phyloP scores from a whole-genome alignment of 345 rosid species.

The Theobroma cacao region DNA sequence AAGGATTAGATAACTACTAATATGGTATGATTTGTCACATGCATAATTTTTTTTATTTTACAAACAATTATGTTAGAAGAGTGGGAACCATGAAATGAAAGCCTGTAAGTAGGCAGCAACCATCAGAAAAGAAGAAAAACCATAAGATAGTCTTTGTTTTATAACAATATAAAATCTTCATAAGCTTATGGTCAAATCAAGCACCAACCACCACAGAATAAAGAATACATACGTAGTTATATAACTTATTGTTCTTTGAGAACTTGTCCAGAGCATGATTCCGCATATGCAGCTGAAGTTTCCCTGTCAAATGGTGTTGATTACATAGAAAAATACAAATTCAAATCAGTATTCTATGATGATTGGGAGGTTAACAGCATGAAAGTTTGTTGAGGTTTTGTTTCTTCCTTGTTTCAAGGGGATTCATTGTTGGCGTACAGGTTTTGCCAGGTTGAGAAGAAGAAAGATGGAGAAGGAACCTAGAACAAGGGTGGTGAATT shows the following conservation, averaged over 20 bases:
- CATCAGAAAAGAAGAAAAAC: not conserved
- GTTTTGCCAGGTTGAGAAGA: not conserved
- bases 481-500: not conserved
- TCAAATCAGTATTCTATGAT: not conserved
- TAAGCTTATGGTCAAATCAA: not conserved
- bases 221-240: not conserved
- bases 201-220: not conserved
- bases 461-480: conserved; percentile 16
- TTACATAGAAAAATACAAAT: not conserved
- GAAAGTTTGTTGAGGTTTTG: not conserved
- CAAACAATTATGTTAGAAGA: not conserved
- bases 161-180: not conserved
- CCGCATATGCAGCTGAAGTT: not conserved
- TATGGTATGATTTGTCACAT: not conserved
- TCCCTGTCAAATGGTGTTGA: not conserved
- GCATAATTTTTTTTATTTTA: not conserved
- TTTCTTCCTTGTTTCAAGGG: not conserved
- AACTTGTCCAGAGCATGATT: not conserved
- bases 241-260: not conserved
- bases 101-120: not conserved
- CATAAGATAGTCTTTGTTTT: not conserved
- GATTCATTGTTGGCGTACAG: not conserved
- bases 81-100: not conserved
- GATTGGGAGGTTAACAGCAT: not conserved
- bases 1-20: not conserved